phyloP scores from a whole-genome alignment of 805 yeast genomes.

The Zygosaccharomyces siamensis region DNA sequence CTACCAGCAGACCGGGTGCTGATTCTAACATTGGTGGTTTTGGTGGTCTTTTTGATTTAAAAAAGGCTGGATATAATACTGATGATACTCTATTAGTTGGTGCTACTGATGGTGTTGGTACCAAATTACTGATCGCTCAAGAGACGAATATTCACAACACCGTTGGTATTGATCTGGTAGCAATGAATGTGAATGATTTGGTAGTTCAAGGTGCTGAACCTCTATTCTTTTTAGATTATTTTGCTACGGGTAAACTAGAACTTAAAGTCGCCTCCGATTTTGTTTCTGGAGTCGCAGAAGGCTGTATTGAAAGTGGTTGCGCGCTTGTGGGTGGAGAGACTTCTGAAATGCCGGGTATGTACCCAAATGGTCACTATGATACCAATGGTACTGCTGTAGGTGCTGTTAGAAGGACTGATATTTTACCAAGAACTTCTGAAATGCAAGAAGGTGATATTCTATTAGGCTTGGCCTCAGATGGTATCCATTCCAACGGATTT shows the following conservation, averaged over 20 bases:
- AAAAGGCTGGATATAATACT: slow-evolving; percentile 69
- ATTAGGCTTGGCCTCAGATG: slow-evolving; percentile 84
- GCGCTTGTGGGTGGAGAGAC: slow-evolving; percentile 99
- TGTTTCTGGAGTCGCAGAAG: slow-evolving; percentile 93
- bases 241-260: slow-evolving; percentile 90
- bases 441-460: slow-evolving; percentile 80
- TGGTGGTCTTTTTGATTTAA: slow-evolving; percentile 92
- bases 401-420: slow-evolving; percentile 72
- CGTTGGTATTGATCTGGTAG: slow-evolving; percentile 98
- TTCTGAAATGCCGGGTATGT: slow-evolving; percentile 99
- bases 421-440: slow-evolving; percentile 63
- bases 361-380: slow-evolving; percentile 91
- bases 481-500: slow-evolving; percentile 95
- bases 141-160: slow-evolving; percentile 83
- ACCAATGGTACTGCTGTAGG: slow-evolving; percentile 99
- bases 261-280: slow-evolving; percentile 78
- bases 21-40: slow-evolving; percentile 98
- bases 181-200: slow-evolving; percentile 97
- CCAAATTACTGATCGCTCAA: slow-evolving; percentile 93
- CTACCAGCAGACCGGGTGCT: slow-evolving; percentile 93
- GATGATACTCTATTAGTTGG: slow-evolving; percentile 82
- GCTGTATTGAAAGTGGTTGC: slow-evolving; percentile 92
- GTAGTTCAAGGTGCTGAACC: slow-evolving; percentile 99
- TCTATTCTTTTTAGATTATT: slow-evolving; percentile 88
- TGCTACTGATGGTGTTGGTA: slow-evolving; percentile 99